Evolutionary conservation across 495 filamentous ascomycete genomes (phyloP), one percentile per base, ranked within the genome.

Genomic region (Lophiostoma macrostomum): DNA sequence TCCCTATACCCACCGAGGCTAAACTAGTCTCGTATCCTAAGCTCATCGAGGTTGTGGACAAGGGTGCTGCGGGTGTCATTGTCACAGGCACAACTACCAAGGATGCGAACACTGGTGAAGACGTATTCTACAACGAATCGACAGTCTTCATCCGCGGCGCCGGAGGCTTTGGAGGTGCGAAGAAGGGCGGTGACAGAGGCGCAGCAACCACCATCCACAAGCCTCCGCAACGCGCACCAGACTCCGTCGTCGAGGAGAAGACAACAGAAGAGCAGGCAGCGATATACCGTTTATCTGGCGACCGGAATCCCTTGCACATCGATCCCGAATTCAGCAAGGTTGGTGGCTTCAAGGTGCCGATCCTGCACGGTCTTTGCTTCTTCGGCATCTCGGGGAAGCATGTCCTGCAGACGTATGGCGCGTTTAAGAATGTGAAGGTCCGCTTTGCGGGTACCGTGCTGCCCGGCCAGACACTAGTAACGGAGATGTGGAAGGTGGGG

Each of bases 401-500:
- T 56, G 82, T 98, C 36, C 86, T 90, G 68, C 76, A 85, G 69
- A 86, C 76, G 58, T 97, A 81, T 69, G 93, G 93, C 18, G 70
- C 77, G 48, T 94, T 85, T 74, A 88, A 85, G 77, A 97, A 93
- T 72, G 81, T 97, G 69, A 98, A 98, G 80, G 93, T 96, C 5
- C 74, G 93, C 54, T 98, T 98, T 73, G 91, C 90, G 4, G 94
- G 93, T 32, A 85, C 89, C 11, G 93, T 98, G 1, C 61, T 91
- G 20, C 94, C 93, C 1, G 94, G 93, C 5, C 88, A 98, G 81
- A 97, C 89, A 43, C 80, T 98, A 29, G 80, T 83, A 63, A 97
- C 91, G 25, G 93, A 97, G 81, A 95, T 95, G 88, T 98, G 93
- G 93, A 95, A 90, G 79, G 90, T 91, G 66, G 86, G 83, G n/a